Percentiles rank a stretch among this genome's conserved stretches.
phyloP scores from a whole-genome alignment of 2,329 filamentous ascomycete species.

The Botrytis fragariae region DNA sequence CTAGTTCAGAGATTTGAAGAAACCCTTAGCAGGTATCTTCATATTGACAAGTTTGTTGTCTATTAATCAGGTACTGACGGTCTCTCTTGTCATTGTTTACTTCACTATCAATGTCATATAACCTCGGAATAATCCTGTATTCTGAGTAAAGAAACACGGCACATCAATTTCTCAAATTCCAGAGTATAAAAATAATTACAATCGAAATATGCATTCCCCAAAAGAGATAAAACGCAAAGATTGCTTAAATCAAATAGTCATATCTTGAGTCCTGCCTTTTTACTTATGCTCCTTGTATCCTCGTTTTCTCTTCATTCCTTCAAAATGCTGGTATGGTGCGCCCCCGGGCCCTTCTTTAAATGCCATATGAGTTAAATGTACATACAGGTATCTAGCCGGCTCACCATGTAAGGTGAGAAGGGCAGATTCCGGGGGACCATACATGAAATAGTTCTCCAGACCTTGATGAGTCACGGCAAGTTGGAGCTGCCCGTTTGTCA shows the following conservation, averaged over 20 bases:
- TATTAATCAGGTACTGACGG: neutral
- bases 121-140: neutral
- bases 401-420: neutral
- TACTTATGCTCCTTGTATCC: neutral
- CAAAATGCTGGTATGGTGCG: neutral
- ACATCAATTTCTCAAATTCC: neutral
- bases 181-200: neutral
- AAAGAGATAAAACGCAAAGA: neutral
- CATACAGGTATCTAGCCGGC: slow-evolving; percentile 1
- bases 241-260: neutral
- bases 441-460: neutral
- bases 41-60: neutral
- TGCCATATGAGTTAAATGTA: slow-evolving; percentile 22
- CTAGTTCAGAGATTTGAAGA: neutral
- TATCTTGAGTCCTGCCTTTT: neutral
- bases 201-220: too few relatives aligned
- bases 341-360: neutral
- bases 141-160: neutral
- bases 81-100: neutral
- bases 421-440: neutral
- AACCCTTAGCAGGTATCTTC: neutral
- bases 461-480: neutral
- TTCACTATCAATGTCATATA: neutral
- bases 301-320: neutral
- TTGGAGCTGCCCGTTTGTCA: neutral